Percentiles rank a stretch among this genome's conserved stretches.
These are phyloP conservation scores for Trametes versicolor DNA, from an alignment of 1,284 basidiomycete genomes.

Conservation along the genomic window DNA sequence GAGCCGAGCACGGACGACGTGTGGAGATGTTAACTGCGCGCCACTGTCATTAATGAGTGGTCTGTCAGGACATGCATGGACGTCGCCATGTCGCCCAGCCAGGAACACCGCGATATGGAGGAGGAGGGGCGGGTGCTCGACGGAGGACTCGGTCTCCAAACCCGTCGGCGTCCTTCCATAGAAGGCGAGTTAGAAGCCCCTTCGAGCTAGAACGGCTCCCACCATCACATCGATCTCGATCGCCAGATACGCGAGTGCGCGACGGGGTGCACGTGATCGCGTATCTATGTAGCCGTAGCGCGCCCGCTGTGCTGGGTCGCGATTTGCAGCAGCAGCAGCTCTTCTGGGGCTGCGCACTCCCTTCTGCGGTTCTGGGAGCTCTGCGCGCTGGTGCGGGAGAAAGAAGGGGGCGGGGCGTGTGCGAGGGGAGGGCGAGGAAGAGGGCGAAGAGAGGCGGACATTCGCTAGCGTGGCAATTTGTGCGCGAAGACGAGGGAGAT, in stretches of 20 bases:
- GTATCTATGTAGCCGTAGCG: constrained; percentile 17
- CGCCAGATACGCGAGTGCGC: constrained; percentile 27
- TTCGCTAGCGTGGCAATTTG: constrained; percentile 21
- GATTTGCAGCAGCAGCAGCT: not conserved
- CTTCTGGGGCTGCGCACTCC: not conserved
- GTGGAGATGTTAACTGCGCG: not conserved
- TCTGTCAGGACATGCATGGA: not conserved
- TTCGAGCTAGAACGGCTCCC: constrained; percentile 11
- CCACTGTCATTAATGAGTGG: not conserved
- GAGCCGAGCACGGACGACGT: not conserved
- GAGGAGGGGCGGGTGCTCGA: not conserved
- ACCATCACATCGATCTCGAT: constrained; percentile 29
- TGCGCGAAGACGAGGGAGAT: constrained; percentile 30
- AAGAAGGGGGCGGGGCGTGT: constrained; percentile 6
- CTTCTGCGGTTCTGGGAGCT: not conserved
- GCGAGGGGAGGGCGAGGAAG: constrained; percentile 4
- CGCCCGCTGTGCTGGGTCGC: constrained; percentile 2
- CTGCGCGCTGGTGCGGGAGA: not conserved
- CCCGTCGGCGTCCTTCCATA: constrained; percentile 15
- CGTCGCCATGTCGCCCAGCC: not conserved
- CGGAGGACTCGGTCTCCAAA: constrained; percentile 13
- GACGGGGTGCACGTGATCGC: constrained; percentile 32
- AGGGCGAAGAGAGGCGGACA: constrained; percentile 22
- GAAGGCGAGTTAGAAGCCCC: constrained; percentile 10
- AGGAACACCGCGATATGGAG: not conserved